Evolutionary conservation across 495 filamentous ascomycete genomes (phyloP), one percentile per base, ranked within the genome.

Genomic region (Gamarada debralockiae): DNA sequence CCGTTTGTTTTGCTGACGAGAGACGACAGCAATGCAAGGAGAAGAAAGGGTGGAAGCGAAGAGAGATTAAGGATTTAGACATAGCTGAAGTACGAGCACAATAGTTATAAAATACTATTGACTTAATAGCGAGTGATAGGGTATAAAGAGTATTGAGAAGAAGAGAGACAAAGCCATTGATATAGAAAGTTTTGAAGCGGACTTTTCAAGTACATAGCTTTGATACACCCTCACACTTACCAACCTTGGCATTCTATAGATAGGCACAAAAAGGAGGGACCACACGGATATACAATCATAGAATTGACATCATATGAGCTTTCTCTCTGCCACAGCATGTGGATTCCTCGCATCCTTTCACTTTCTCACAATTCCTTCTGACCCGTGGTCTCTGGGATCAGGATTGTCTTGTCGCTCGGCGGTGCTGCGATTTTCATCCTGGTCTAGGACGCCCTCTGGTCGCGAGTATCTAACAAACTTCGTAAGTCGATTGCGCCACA

Each of bases 191-290:
- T 21, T 44, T 44, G 41, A 44, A 44, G 41, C 41, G 4, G 41
- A 44, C 41, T 20, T 7, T 29, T 29, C 41, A 44, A 44, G 22
- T 44, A 3, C 4, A 44, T 44, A 4, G 41, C 4, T 20, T 44
- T 44, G 41, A 44, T 20, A 44, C 41, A 44, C 7, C 41, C 41
- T 44, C 14, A 44, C 3, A 44, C 41, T 5, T n/a, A n/a, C n/a
- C 2, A 44, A 44, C 41, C 4, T 44, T 44, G 41, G 41, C 41
- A 44, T 44, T 44, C 41, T 44, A 44, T 44, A 25, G 41, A 44
- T 25, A 42, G n/a, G n/a, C n/a, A n/a, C n/a, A n/a, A n/a, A n/a
- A n/a, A n/a, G n/a, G n/a, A n/a, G n/a, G n/a, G n/a, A n/a, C n/a
- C n/a, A n/a, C n/a, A n/a, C n/a, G n/a, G n/a, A n/a, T n/a, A n/a